These are phyloP conservation scores for Talaromyces rugulosus DNA, from an alignment of 2,329 filamentous ascomycete genomes.

Conservation along the genomic window DNA sequence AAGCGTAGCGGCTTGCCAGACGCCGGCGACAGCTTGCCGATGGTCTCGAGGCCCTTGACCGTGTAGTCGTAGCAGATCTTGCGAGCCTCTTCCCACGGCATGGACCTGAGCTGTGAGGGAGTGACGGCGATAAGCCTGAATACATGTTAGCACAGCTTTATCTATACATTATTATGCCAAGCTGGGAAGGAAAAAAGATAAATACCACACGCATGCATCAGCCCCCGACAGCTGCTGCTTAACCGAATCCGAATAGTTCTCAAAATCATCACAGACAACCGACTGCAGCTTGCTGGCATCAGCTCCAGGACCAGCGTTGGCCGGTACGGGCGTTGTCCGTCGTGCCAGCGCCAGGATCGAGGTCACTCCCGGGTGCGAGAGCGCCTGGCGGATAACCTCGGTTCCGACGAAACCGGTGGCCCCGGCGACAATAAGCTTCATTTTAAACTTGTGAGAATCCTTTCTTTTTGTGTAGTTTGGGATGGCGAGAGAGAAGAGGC, in stretches of 20 bases:
- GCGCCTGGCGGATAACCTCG: slow-evolving; percentile 32
- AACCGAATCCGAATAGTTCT: slow-evolving; percentile 27
- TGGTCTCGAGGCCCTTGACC: slow-evolving; percentile 29
- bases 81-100: slow-evolving; percentile 34
- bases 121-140: slow-evolving; percentile 27
- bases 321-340: slow-evolving; percentile 16
- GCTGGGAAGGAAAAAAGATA: neutral
- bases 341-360: slow-evolving; percentile 28
- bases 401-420: slow-evolving; percentile 33
- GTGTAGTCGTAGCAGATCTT: slow-evolving; percentile 42
- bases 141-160: too few relatives aligned
- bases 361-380: slow-evolving; percentile 24
- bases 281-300: slow-evolving; percentile 27
- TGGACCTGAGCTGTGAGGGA: slow-evolving; percentile 27
- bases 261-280: slow-evolving; percentile 29
- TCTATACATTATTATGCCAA: too few relatives aligned
- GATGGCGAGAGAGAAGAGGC: neutral
- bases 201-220: slow-evolving; percentile 37
- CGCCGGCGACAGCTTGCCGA: slow-evolving; percentile 24
- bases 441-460: slow-evolving; percentile 7
- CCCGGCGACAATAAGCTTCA: slow-evolving; percentile 35
- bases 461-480: neutral
- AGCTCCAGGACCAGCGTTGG: slow-evolving; percentile 5
- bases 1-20: slow-evolving; percentile 40
- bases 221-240: slow-evolving; percentile 27